Percentiles rank a stretch among this genome's conserved stretches.
Conservation (phyloP, 495 filamentous ascomycete species). For the Tuber microsphaerosporum region DNA sequence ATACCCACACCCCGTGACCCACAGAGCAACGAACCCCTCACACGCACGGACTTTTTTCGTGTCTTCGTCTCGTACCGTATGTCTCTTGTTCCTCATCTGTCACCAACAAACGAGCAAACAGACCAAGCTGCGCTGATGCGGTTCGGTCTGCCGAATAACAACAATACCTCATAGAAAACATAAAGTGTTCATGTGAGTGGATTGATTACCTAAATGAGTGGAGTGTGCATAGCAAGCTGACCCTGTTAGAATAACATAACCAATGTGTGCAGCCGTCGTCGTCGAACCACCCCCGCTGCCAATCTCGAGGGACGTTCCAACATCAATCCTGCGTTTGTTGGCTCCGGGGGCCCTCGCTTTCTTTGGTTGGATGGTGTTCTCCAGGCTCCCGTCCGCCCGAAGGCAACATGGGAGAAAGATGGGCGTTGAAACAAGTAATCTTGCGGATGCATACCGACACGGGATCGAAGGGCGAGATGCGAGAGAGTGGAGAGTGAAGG, state of each 20-base stretch:
- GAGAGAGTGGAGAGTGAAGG: conserved; percentile 58
- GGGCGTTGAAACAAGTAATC: conserved; percentile 33
- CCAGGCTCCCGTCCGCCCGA: background rate
- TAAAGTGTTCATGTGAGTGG: background rate
- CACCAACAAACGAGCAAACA: background rate
- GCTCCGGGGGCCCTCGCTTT: conserved; percentile 9
- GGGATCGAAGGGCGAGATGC: conserved; percentile 25
- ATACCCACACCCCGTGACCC: background rate
- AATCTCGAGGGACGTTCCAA: background rate
- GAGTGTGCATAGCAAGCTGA: background rate
- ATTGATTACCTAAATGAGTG: background rate
- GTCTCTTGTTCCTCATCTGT: background rate
- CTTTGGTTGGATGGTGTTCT: conserved; percentile 21
- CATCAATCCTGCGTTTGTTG: conserved; percentile 12
- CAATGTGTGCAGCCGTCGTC: background rate
- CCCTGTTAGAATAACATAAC: background rate
- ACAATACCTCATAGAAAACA: background rate
- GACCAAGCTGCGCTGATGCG: background rate
- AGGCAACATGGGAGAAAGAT: conserved; percentile 12
- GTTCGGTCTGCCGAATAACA: background rate
- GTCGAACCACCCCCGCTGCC: background rate
- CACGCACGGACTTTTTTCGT: background rate
- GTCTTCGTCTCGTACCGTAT: background rate
- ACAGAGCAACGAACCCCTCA: background rate
- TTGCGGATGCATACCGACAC: conserved; percentile 39